Base-by-base conservation (phyloP, 2,329 filamentous ascomycete genomes). In the Leptographium wingfieldii region DNA sequence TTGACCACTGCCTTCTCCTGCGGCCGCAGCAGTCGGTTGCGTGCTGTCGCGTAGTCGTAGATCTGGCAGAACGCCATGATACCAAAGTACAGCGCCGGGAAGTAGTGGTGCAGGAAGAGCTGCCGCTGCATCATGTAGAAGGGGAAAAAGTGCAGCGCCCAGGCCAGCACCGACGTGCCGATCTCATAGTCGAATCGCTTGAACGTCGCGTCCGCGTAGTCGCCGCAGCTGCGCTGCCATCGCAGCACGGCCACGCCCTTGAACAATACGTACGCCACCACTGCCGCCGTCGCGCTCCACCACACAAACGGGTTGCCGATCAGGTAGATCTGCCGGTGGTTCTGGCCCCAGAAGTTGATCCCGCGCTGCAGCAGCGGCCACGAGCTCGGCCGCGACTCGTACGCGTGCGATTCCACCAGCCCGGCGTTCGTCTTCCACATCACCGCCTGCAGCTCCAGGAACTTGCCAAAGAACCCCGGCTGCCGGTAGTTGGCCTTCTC, bases 361-460 rank as follows among this genome's bases (percentile, higher is more conserved):
- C 94, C 94, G 63, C 94, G 90, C 66, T 84, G 84, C 58, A 99
- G 83, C 60, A 95, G 82, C 27, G 94, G 94, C 94, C 94, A 99
- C 7, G 91, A 92, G 40, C 85, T 83, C 38, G 94, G 94, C 54
- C 94, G 88, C 55, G 94, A 97, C 72, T 99, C 94, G 94, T 95
- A 99, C 58, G 92, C 90, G 70, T 99, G 94, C 22, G 92, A 96
- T 69, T 99, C 94, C 31, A 94, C 90, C 56, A 99, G 83, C 52
- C 94, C 94, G 38, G 94, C 94, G 70, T 99, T 99, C 43, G 94
- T 99, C 68, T 82, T 91, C 94, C 94, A 99, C 94, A 99, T 99
- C 64, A 99, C 94, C 73, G 88, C 86, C 71, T 99, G 92, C 53
- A 99, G 80, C 75, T 99, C 94, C 84, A 87, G 91, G 77, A 99